These are phyloP conservation scores for Venturia carpophila DNA, from an alignment of 2,329 filamentous ascomycete genomes.

Conservation along the genomic window DNA sequence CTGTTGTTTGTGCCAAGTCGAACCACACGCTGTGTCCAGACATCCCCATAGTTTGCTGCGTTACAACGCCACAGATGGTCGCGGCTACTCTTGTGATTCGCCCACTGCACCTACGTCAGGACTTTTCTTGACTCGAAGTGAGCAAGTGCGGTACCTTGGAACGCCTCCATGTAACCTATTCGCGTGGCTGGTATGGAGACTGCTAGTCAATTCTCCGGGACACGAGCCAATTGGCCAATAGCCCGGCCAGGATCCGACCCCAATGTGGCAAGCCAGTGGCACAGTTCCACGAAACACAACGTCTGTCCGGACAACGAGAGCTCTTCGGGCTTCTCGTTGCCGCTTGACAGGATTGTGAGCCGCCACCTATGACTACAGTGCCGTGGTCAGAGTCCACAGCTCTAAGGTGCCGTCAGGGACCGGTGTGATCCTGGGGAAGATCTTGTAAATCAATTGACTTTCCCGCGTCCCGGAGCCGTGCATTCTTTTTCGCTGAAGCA, in stretches of 20 bases:
- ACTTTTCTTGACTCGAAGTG: not conserved
- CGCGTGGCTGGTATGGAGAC: not conserved
- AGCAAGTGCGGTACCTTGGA: not conserved
- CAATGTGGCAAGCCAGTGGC: conserved; percentile 3
- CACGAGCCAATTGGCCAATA: not conserved
- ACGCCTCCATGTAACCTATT: not conserved
- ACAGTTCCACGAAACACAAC: not conserved
- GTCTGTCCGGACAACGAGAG: not conserved
- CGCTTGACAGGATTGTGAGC: not conserved
- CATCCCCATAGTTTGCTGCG: not conserved
- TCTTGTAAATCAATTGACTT: not conserved
- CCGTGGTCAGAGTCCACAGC: not conserved
- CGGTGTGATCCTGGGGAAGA: not conserved
- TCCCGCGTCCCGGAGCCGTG: not conserved
- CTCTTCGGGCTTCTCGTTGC: not conserved
- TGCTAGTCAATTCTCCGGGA: not conserved
- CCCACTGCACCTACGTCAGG: not conserved
- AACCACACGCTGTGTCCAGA: not conserved
- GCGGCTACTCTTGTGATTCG: not conserved
- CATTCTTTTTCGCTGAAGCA: not conserved
- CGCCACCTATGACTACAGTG: not conserved
- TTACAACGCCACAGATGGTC: not conserved
- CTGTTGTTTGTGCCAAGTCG: not conserved
- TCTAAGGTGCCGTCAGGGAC: not conserved
- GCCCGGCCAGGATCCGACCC: not conserved